These are phyloP conservation scores for Veloporphyrellus conicus DNA, from an alignment of 1,284 basidiomycete genomes.

Conservation along the genomic window DNA sequence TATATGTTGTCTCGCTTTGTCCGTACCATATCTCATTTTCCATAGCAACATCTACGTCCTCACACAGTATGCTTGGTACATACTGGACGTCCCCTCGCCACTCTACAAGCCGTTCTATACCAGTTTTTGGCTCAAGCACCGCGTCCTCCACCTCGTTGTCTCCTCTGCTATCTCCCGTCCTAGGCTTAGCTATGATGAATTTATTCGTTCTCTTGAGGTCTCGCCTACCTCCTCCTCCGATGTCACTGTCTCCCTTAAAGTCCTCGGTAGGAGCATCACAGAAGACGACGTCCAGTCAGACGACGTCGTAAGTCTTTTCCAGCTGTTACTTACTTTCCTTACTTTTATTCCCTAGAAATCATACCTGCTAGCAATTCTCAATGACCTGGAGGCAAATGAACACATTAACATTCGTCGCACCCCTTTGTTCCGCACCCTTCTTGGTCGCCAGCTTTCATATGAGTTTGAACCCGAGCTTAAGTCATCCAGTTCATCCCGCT, in stretches of 20 bases:
- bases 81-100: slow-evolving; percentile 46
- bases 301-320: slow-evolving; percentile 38
- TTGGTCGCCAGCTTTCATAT: slow-evolving; percentile 27
- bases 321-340: neutral
- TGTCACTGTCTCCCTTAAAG: slow-evolving; percentile 17
- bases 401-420: slow-evolving; percentile 34
- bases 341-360: slow-evolving; percentile 30
- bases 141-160: slow-evolving; percentile 45
- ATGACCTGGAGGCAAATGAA: slow-evolving; percentile 33
- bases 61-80: slow-evolving; percentile 57
- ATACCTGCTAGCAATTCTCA: slow-evolving; percentile 37
- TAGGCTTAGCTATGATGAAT: slow-evolving; percentile 36
- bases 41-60: slow-evolving; percentile 40
- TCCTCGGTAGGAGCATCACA: slow-evolving; percentile 34
- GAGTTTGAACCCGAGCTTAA: slow-evolving; percentile 10
- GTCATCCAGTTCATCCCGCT: slow-evolving; percentile 18
- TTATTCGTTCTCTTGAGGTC: slow-evolving; percentile 36
- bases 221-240: slow-evolving; percentile 24
- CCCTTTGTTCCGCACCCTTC: slow-evolving; percentile 32
- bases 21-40: slow-evolving; percentile 8
- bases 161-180: slow-evolving; percentile 33
- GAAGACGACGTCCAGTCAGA: slow-evolving; percentile 41
- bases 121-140: slow-evolving; percentile 47
- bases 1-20: neutral
- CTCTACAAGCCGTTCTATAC: slow-evolving; percentile 43